Evolutionary conservation across 2,329 filamentous ascomycete genomes (phyloP), one percentile per base, ranked within the genome.

Genomic region (Elsinoe necatrix): DNA sequence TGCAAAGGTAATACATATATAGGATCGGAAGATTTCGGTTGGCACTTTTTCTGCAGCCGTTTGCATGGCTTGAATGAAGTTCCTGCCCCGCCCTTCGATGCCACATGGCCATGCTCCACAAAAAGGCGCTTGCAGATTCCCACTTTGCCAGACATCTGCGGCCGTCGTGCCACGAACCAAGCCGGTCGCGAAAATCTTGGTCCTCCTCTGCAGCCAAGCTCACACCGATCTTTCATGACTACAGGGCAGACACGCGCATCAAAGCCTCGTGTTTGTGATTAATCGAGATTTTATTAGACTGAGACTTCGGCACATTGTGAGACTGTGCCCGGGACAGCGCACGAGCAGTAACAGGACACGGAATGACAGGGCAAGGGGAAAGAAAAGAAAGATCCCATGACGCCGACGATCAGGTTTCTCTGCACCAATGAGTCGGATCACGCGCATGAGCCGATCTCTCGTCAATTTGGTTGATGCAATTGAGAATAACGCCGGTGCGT

Each of bases 371-470:
- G 31, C 31, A 37, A 21, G 41, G 20, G 23, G 41, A n/a, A 25
- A 45, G 48, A 25, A 21, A n/a, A 52, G 29, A 29, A 21, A 52
- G 48, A 52, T 52, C 31, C 27, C 48, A 52, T 52, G 48, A 52
- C 48, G 48, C 48, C 48, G 48, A 52, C 31, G 48, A 52, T 52
- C 48, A 52, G 48, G 48, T 52, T 34, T 31, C 29, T 52, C 48
- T 34, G 5, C 18, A 39, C 48, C 48, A 52, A 52, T 52, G 48
- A 52, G 25, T 52, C 48, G 48, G 48, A 31, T 52, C 48, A 52
- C 48, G 48, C 29, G 48, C 48, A 35, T 37, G 48, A 29, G 31
- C 20, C 48, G 48, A 52, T 52, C 34, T 52, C 48, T 34, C 9
- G 48, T 31, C 14, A 21, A 12, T 23, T 52, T 34, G 20, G 39